Base-by-base conservation (phyloP, 331 rosid genomes). In the Rhamnella rubrinervis region DNA sequence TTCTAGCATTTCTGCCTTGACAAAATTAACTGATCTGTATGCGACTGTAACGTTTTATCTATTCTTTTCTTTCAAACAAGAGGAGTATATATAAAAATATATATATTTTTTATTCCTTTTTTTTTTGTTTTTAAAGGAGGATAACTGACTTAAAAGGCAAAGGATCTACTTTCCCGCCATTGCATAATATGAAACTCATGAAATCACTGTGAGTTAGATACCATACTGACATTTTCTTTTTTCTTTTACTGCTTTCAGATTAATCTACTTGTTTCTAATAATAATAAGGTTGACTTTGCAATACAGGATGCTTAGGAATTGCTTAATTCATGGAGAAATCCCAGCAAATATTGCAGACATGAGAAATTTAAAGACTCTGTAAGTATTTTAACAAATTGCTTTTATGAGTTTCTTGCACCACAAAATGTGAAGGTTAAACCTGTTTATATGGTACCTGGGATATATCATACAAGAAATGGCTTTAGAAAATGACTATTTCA, bases 131-230 rank as follows among this genome's bases (percentile, higher is more conserved):
- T 75, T 71, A 93, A 23, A 23, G 98, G 98, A 90, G 98, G 87
- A 88, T 93, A 86, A 77, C 86, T 44, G 97, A 90, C 71, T 75
- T 93, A 25, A 84, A 61, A 87, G 89, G 89, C 35, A 59, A 65
- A 75, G 61, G 75, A 59, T 87, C 85, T 66, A 44, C 73, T 62
- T 90, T 93, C 79, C 98, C 97, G 0, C 80, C 80, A 65, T 75
- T 93, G 77, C 83, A 73, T 65, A 72, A 78, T 39, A 68, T 90
- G 86, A 70, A 81, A 69, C 85, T 85, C 64, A 60, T 93, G 83
- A 93, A 66, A 84, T 85, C 85, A 66, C 59, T 93, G 98, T 93
- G 75, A 93, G 98, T 79, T 84, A 74, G 75, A 81, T 75, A 46
- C 72, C 60, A 50, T 21, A 16, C 44, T 53, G 61, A 18, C 23